A percentile compares a stretch with the other conserved stretches of the same genome.
Evolutionary conservation across 1,284 basidiomycete genomes (phyloP).

Genomic region (Apiotrichum akiyoshidainum): DNA sequence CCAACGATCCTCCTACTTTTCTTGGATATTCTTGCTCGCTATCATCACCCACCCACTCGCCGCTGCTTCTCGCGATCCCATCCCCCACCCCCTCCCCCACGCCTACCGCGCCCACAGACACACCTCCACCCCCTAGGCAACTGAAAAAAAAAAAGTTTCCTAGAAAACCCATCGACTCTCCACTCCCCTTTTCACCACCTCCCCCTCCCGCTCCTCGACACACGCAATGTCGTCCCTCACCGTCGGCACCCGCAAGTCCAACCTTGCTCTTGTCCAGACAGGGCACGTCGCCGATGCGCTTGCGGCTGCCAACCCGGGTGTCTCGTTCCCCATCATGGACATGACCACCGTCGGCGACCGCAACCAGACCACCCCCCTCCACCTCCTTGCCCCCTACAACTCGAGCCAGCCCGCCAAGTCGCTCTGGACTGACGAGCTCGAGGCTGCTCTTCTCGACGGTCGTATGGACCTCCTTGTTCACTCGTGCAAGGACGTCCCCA

Average conservation of each 20-base stretch:
- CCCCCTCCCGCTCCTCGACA: neutral
- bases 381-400: conserved; percentile 50
- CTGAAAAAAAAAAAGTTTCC: neutral
- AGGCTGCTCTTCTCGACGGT: conserved; percentile 69
- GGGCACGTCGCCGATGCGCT: conserved; percentile 66
- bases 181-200: neutral
- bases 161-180: neutral
- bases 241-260: conserved; percentile 78
- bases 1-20: no score
- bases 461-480: conserved; percentile 91
- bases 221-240: conserved; percentile 43
- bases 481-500: conserved; percentile 91
- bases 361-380: conserved; percentile 66
- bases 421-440: conserved; percentile 93
- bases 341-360: conserved; percentile 91
- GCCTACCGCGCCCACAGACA: no score
- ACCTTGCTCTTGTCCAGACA: conserved; percentile 83
- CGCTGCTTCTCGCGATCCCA: no score
- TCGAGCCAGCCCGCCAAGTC: conserved; percentile 62
- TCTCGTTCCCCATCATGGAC: conserved; percentile 66
- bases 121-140: neutral
- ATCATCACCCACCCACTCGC: no score
- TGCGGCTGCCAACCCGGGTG: conserved; percentile 53
- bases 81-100: no score
- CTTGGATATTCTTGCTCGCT: no score